Conservation (phyloP, 2,329 filamentous ascomycete species). For the Pseudogymnoascus sp. region DNA sequence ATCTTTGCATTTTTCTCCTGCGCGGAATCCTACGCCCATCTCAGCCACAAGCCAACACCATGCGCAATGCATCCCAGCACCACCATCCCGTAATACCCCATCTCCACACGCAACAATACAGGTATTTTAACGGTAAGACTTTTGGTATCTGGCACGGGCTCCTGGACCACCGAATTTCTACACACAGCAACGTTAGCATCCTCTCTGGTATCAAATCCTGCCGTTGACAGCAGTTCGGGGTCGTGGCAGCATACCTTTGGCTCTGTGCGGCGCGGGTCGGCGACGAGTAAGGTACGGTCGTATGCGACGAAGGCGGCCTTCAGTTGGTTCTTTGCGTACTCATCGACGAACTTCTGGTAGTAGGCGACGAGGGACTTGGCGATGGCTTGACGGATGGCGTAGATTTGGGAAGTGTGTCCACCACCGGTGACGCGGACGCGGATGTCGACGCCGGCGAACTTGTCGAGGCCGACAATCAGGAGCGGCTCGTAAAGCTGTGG, state of each 20-base stretch:
- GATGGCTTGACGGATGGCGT: constrained; percentile 98
- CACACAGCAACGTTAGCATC: constrained; percentile 15
- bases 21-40: constrained; percentile 28
- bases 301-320: constrained; percentile 95
- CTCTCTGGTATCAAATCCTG: background rate
- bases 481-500: constrained; percentile 91
- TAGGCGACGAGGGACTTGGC: constrained; percentile 95
- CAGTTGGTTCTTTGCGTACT: constrained; percentile 99
- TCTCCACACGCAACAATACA: constrained; percentile 97
- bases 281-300: constrained; percentile 94
- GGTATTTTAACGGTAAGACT: constrained; percentile 99
- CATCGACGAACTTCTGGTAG: constrained; percentile 99
- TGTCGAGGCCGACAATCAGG: constrained; percentile 94
- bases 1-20: constrained; percentile 26
- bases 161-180: constrained; percentile 68
- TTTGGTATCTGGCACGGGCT: constrained; percentile 95
- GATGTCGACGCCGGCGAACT: constrained; percentile 95
- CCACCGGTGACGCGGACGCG: constrained; percentile 91
- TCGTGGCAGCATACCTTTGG: constrained; percentile 64
- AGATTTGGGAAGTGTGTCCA: constrained; percentile 96
- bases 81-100: constrained; percentile 19
- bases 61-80: constrained; percentile 29
- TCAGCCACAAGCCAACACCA: constrained; percentile 26
- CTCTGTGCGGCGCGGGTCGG: constrained; percentile 98
- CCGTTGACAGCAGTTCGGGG: background rate